Evolutionary conservation across 495 filamentous ascomycete genomes (phyloP), one percentile per base, ranked within the genome.

Genomic region (Talaromyces liani): DNA sequence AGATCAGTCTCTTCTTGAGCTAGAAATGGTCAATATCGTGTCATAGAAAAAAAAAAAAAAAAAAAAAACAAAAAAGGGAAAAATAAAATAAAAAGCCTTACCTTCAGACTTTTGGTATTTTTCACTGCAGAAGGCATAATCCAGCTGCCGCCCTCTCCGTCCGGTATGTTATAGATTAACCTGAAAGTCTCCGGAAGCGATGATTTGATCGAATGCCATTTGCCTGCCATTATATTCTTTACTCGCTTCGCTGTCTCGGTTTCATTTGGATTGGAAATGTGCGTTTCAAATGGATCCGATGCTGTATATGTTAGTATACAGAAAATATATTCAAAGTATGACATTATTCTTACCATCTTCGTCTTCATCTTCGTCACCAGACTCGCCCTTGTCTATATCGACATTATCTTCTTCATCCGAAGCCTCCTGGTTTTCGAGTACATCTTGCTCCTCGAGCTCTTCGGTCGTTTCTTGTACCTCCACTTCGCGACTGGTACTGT

Each of bases 251-350:
- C 73, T 2, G 92, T 65, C 20, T 80, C 72, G 6, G 80, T 75
- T 45, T 87, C 83, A 18, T 89, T 82, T 1, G 85, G 82, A 22
- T 75, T 74, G 31, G 83, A 81, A 73, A 96, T 93, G 72, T 97
- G 93, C 36, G 79, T 76, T 57, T 92, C 86, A 69, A 95, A 97
- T 2, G 90, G 87, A 71, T 96, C 92, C 1, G 79, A 78, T 27
- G 73, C 71, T 74, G 41, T 16, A 45, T 25, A 0, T 14, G 12
- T 61, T 8, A 61, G 59, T 22, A 29, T 60, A 20, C 24, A 22
- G 20, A 29, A 45, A 12, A 31, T 12, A n/a, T 6, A 5, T 5
- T 34, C 29, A 22, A n/a, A n/a, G 4, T 39, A 22, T 39, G 14
- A 18, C 5, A 58, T 18, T 10, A 18, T 33, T 10, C 31, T 58